Base-by-base conservation (phyloP, 345 rosid species). In the Eucalyptus marginata region DNA sequence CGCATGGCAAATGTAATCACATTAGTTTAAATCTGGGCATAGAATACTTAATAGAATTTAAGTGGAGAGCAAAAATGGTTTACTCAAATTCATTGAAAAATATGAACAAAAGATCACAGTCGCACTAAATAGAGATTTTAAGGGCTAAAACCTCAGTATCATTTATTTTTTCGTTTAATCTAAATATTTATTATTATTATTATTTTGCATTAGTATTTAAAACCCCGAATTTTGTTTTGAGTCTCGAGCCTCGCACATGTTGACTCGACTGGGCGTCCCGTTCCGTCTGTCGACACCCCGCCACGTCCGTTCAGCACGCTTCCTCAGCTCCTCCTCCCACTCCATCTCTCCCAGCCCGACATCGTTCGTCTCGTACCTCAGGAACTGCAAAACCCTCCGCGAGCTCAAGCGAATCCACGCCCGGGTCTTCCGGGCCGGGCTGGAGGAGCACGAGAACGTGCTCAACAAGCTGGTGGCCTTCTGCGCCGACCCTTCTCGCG, bases 381-480 rank as follows among this genome's bases (percentile, higher is more conserved):
- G 90, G 62, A 90, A 49, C 83, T 94, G 96, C 94, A 87, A 59
- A 87, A 90, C 94, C 36, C 89, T 89, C 89, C 40, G 58, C 89
- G 91, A 93, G 7, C 94, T 94, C 87, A 91, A 90, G 87, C 94
- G 93, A 89, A 92, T 95, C 87, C 95, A 94, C 33, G 91, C 92
- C 88, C 94, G 90, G 88, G 90, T 91, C 59, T 91, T 94, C 90
- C 92, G 90, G 52, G 51, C 86, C 58, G 93, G 94, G 3, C 93
- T 94, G 87, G 92, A 93, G 84, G 93, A 59, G 86, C 88, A 91
- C 90, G 49, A 18, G 49, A 89, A 89, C 81, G 88, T 90, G 71
- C 91, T 91, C 88, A 89, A 89, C 89, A 95, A 94, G 93, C 91
- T 95, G 88, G 81, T 94, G 86, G 92, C 89, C 71, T 93, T 92